Evolutionary conservation across 2,329 filamentous ascomycete genomes (phyloP), one percentile per base, ranked within the genome.

Genomic region (Ambrosiella cleistominuta): DNA sequence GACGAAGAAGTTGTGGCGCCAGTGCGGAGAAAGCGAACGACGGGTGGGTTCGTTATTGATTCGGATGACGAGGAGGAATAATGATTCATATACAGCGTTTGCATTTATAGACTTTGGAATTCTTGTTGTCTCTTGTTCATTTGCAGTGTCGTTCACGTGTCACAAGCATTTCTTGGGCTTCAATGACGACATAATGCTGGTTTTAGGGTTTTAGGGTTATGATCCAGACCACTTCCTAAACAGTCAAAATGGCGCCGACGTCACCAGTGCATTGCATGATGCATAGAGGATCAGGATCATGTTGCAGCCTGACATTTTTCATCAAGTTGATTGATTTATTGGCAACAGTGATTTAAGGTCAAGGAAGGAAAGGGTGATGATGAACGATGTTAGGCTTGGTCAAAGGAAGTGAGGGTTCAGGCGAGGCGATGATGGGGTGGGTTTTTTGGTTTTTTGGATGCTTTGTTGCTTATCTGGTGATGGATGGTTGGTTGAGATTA

Each of bases 31-130:
- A 49, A 54, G 19, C 56, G 54, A 12, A 61, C 56, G 8, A 58
- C 49, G 42, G 47, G 59, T 4, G 59, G 59, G 11, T 58, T 61
- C 50, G 52, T 61, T n/a, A 36, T 61, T 19, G 58, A 59, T 11
- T 53, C 47, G 37, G 59, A 61, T 15, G 56, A 58, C 11, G 56
- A 58, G 7, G 56, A 58, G 15, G 37, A 58, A 17, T 49, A 57
- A 11, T 13, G 54, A 49, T 5, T 17, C 44, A 47, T 47, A 47
- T 47, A 47, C 44, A 5, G 44, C 44, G 7, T 15, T 47, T 47
- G 44, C 44, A 47, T 47, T 27, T 15, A 47, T 47, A 47, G 44
- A 47, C 11, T 17, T 47, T 15, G n/a, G 12, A 13, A 4, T 47
- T 47, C 15, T 42, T n/a, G 9, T 42, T 11, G 11, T 42, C 40